These are phyloP conservation scores for Neoboletus subvelutipes DNA, from an alignment of 768 basidiomycete genomes.

Conservation along the genomic window DNA sequence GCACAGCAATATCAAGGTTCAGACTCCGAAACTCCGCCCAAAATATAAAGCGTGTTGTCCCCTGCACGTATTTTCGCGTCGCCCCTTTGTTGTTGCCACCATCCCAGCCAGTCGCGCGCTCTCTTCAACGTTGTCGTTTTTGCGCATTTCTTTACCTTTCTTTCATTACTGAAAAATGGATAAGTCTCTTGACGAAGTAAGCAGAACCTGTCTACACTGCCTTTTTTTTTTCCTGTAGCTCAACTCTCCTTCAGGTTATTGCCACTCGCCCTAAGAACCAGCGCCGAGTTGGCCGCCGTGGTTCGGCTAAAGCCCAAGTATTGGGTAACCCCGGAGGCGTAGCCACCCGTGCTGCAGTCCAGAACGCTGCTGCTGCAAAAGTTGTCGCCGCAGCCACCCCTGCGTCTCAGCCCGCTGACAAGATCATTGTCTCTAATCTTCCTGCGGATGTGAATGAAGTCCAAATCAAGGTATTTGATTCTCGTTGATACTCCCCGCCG, in stretches of 20 bases:
- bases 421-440: slow-evolving; percentile 95
- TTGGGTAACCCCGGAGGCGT: slow-evolving; percentile 57
- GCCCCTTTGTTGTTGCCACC: slow-evolving; percentile 30
- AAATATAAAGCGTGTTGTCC: slow-evolving; percentile 20
- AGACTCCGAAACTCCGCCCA: slow-evolving; percentile 29
- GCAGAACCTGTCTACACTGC: slow-evolving; percentile 11
- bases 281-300: slow-evolving; percentile 44
- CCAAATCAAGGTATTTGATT: slow-evolving; percentile 78
- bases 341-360: slow-evolving; percentile 51
- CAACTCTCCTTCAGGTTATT: slow-evolving; percentile 55
- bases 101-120: neutral
- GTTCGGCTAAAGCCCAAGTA: slow-evolving; percentile 54
- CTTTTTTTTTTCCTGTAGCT: slow-evolving; percentile 7
- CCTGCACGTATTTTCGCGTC: slow-evolving; percentile 15
- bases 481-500: neutral
- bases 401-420: slow-evolving; percentile 54
- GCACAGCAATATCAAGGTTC: slow-evolving; percentile 1
- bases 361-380: slow-evolving; percentile 42
- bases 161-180: slow-evolving; percentile 51
- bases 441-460: slow-evolving; percentile 90
- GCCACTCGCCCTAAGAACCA: slow-evolving; percentile 51
- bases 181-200: slow-evolving; percentile 82
- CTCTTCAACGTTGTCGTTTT: slow-evolving; percentile 1
- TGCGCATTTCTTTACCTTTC: neutral
- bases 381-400: slow-evolving; percentile 42